A percentile compares a stretch with the other conserved stretches of the same genome.
Evolutionary conservation across 768 basidiomycete genomes (phyloP).

Genomic region (Ramaria rubella): DNA sequence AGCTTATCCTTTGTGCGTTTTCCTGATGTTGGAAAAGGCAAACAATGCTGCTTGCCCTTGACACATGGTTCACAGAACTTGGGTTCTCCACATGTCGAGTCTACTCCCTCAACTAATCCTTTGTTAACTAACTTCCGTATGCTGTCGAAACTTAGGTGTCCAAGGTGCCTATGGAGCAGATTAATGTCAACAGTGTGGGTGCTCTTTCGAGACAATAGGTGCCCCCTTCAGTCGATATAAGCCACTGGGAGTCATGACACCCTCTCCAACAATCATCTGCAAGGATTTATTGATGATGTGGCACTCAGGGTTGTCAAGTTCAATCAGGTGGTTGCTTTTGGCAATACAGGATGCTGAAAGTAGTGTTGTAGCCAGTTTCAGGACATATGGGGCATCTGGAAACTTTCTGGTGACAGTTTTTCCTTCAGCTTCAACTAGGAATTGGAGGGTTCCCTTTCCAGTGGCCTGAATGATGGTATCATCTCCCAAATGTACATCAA

Average conservation of each 20-base stretch:
- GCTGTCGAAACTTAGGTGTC: no score
- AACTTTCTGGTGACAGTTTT: not conserved
- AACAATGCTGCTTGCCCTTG: no score
- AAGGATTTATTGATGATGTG: not conserved
- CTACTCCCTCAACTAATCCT: conserved; percentile 19
- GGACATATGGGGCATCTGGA: conserved; percentile 11
- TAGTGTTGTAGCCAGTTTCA: no score
- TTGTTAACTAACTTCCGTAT: conserved; percentile 14
- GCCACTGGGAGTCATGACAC: not conserved
- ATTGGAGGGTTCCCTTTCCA: no score
- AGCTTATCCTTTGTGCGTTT: not conserved
- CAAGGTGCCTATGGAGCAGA: conserved; percentile 24
- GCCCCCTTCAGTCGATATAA: not conserved
- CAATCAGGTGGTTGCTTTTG: no score
- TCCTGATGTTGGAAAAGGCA: conserved; percentile 14
- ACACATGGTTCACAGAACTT: no score
- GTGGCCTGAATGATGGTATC: no score
- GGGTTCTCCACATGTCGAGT: no score
- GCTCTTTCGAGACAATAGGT: not conserved
- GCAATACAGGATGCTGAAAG: no score
- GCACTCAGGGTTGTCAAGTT: no score
- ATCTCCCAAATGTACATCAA: not conserved
- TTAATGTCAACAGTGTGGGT: not conserved
- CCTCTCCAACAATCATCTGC: no score
- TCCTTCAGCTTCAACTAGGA: not conserved